phyloP scores from a whole-genome alignment of 2,329 filamentous ascomycete genomes.

The Fusarium proliferatum region DNA sequence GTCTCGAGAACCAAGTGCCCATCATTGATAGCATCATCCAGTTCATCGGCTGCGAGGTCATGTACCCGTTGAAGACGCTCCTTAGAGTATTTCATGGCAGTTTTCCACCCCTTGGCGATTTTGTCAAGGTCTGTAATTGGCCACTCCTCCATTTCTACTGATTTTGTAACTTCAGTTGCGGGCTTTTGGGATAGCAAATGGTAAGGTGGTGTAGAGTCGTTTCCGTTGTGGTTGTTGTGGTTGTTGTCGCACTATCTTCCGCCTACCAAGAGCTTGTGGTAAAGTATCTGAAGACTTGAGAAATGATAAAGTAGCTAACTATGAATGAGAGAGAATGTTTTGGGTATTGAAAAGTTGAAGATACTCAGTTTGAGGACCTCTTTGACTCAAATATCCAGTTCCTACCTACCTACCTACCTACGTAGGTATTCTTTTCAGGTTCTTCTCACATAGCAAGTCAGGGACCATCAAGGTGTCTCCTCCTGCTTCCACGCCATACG shows the following conservation, averaged over 20 bases:
- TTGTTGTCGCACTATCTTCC: neutral
- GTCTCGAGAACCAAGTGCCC: conserved; percentile 53
- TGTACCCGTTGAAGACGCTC: conserved; percentile 49
- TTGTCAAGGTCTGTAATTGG: conserved; percentile 49
- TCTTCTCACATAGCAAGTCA: conserved; percentile 1
- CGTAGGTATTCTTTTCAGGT: neutral
- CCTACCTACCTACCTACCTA: neutral
- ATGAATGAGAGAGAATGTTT: neutral
- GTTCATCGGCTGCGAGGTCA: conserved; percentile 48
- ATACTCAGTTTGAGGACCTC: conserved; percentile 7
- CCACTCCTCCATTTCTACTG: conserved; percentile 37
- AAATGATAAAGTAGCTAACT: neutral
- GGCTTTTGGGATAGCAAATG: neutral
- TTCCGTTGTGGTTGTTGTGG: neutral
- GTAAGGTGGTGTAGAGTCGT: conserved; percentile 6
- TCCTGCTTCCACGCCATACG: conserved; percentile 1
- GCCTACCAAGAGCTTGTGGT: neutral
- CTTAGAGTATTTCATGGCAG: conserved; percentile 52
- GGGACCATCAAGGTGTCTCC: conserved; percentile 35
- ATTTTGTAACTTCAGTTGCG: neutral
- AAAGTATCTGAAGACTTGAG: neutral
- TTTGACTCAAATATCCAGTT: conserved; percentile 15
- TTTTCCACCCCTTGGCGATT: conserved; percentile 52
- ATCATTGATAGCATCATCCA: conserved; percentile 48
- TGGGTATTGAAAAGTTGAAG: neutral